Evolutionary conservation across 495 filamentous ascomycete species (phyloP), one percentile per base, ranked within the genome.

Genomic region (Neurospora sp.): DNA sequence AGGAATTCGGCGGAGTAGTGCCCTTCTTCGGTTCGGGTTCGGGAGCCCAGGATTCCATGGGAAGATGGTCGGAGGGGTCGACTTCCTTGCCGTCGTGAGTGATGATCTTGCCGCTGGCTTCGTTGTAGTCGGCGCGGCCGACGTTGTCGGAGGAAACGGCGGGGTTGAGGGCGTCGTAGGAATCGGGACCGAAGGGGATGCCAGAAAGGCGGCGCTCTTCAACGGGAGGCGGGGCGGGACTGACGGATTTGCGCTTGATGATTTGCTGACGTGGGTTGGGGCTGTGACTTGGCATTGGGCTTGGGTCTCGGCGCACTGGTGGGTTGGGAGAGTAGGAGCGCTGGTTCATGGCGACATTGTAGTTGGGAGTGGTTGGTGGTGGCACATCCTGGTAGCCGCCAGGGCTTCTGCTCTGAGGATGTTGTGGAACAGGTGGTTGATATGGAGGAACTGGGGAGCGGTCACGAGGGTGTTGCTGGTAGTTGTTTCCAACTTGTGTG

Each of bases 21-120:
- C 48, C 12, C 44, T 85, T 87, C 80, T 93, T 96, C 35, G 86
- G 85, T 76, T 98, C 95, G 1, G 95, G 95, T 78, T 98, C 94
- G 1, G 96, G 96, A 0, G 96, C 96, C 92, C 94, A 98, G 5
- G 90, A 93, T 44, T 94, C 91, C 65, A 93, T 88, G 0, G 95
- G 96, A 1, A 99, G 88, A 78, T 98, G 93, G 80, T 99, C 96
- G 3, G 92, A 94, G 1, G 93, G 95, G 78, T 98, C 96, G 72
- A 98, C 89, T 72, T 94, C 91, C 39, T 92, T 87, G 16, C 96
- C 96, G 80, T 96, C 90, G 71, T 92, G 89, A 0, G 91, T 93
- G 71, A 93, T 91, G 70, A 98, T 94, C 75, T 90, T 89, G 27
- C 84, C 86, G 22, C 81, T 82, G 2, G 81, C 80, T 65, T 87